A percentile compares a stretch with the other conserved stretches of the same genome.
Evolutionary conservation across 2,329 filamentous ascomycete species (phyloP).

Genomic region (Epichloe bromicola): DNA sequence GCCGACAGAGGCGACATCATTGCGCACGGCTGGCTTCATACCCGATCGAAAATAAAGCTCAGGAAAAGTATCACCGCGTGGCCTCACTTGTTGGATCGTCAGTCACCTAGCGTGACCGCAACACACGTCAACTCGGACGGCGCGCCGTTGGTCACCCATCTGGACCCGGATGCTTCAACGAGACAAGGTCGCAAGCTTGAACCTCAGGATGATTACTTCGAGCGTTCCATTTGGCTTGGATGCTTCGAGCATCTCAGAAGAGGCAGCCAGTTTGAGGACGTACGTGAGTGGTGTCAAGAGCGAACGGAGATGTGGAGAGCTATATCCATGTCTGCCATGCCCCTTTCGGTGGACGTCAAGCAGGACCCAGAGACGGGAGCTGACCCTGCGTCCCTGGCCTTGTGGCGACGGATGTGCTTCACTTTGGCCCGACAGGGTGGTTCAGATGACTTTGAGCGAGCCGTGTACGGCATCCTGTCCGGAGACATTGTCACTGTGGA

Average conservation of each 20-base stretch:
- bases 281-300: constrained; percentile 77
- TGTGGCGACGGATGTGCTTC: constrained; percentile 72
- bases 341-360: constrained; percentile 38
- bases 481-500: constrained; percentile 72
- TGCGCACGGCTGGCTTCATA: constrained; percentile 85
- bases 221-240: constrained; percentile 83
- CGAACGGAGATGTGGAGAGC: constrained; percentile 84
- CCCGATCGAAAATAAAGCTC: constrained; percentile 77
- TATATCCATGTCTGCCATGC: constrained; percentile 62
- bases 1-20: constrained; percentile 72
- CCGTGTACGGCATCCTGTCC: constrained; percentile 81
- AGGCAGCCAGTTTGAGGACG: constrained; percentile 59
- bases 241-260: constrained; percentile 86
- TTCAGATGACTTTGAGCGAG: constrained; percentile 67
- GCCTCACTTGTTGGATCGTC: constrained; percentile 51
- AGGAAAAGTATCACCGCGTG: constrained; percentile 67
- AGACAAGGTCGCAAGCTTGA: constrained; percentile 68
- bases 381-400: constrained; percentile 33
- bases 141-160: constrained; percentile 63
- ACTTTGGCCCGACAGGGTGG: constrained; percentile 55
- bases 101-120: constrained; percentile 41
- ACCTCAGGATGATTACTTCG: constrained; percentile 74
- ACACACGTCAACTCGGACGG: constrained; percentile 46
- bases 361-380: constrained; percentile 18
- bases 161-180: constrained; percentile 82